Percentiles rank a stretch among this genome's conserved stretches.
Conservation (phyloP, 2,329 filamentous ascomycete genomes). For the Fusarium lyarnte region DNA sequence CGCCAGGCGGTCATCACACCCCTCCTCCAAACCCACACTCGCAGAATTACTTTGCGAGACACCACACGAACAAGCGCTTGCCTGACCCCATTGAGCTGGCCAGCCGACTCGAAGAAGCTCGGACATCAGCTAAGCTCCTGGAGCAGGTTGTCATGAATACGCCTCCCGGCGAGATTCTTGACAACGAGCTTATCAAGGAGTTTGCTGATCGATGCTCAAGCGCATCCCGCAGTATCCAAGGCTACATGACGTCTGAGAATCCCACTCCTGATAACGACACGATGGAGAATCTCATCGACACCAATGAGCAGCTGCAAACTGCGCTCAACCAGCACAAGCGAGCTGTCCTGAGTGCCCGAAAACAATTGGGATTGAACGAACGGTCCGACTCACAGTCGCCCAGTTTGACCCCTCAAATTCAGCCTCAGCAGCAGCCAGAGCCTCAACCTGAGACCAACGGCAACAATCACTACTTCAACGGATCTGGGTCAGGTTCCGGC, state of each 20-base stretch:
- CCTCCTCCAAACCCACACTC: constrained; percentile 49
- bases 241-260: constrained; percentile 82
- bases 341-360: constrained; percentile 72
- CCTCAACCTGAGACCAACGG: constrained; percentile 40
- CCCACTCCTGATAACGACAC: constrained; percentile 92
- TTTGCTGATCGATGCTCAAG: constrained; percentile 87
- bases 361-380: constrained; percentile 57
- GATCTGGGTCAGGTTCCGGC: constrained; percentile 27
- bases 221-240: constrained; percentile 83
- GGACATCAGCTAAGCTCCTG: constrained; percentile 90
- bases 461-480: constrained; percentile 40
- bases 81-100: constrained; percentile 81
- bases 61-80: constrained; percentile 58
- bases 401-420: constrained; percentile 38
- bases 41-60: constrained; percentile 68
- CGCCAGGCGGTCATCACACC: constrained; percentile 11
- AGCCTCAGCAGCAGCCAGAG: constrained; percentile 21
- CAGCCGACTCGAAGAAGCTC: constrained; percentile 87
- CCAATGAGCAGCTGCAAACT: constrained; percentile 88
- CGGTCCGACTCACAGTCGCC: constrained; percentile 44
- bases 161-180: constrained; percentile 75
- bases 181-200: constrained; percentile 91
- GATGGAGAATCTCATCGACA: constrained; percentile 92
- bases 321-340: constrained; percentile 87
- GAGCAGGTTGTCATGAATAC: constrained; percentile 91